Percentiles rank a stretch among this genome's conserved stretches.
phyloP scores from a whole-genome alignment of 208 protist species.

The Angomonas ambiguus region DNA sequence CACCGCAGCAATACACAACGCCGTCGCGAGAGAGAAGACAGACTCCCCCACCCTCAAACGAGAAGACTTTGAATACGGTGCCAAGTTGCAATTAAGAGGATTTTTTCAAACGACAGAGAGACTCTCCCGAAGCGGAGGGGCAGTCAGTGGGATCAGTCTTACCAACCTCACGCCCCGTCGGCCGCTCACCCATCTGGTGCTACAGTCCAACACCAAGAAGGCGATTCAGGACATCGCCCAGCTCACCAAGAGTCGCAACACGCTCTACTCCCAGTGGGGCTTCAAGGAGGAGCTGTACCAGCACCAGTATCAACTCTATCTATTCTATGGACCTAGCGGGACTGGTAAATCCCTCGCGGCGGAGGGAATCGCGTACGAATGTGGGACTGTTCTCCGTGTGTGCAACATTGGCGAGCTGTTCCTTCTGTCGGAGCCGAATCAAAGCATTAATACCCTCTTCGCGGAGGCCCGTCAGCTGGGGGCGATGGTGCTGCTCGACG shows the following conservation, averaged over 20 bases:
- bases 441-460: slow-evolving; percentile 55
- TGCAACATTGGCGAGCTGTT: slow-evolving; percentile 78
- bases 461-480: slow-evolving; percentile 73
- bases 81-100: slow-evolving; percentile 77
- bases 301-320: slow-evolving; percentile 41
- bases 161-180: slow-evolving; percentile 67
- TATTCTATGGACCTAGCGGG: slow-evolving; percentile 83
- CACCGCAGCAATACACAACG: slow-evolving; percentile 70
- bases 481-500: slow-evolving; percentile 87
- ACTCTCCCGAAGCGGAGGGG: slow-evolving; percentile 30
- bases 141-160: slow-evolving; percentile 20
- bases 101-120: slow-evolving; percentile 79
- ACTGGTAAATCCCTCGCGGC: slow-evolving; percentile 86
- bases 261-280: slow-evolving; percentile 86
- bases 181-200: slow-evolving; percentile 63
- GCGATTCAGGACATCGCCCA: slow-evolving; percentile 54
- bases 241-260: slow-evolving; percentile 74
- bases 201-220: slow-evolving; percentile 37
- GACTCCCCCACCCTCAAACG: slow-evolving; percentile 50
- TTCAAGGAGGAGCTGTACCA: slow-evolving; percentile 67
- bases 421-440: slow-evolving; percentile 36
- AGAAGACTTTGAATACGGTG: slow-evolving; percentile 75
- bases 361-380: slow-evolving; percentile 90
- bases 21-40: slow-evolving; percentile 75
- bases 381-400: slow-evolving; percentile 77